These are phyloP conservation scores for Xylariomycetidae sp. DNA, from an alignment of 2,329 filamentous ascomycete species.

Conservation along the genomic window DNA sequence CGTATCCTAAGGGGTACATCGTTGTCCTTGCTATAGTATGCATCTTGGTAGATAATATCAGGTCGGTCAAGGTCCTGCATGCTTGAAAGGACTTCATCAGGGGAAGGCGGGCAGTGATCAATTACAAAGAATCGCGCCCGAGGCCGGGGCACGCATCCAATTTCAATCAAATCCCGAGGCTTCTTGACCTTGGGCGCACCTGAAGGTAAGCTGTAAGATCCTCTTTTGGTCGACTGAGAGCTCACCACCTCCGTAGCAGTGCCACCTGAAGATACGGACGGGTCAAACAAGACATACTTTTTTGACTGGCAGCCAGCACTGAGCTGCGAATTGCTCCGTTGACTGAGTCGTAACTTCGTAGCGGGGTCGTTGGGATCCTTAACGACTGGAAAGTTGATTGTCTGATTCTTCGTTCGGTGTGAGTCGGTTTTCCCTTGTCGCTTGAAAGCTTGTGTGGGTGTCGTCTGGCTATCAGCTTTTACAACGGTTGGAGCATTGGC, in stretches of 20 bases:
- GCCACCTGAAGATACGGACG: constrained; percentile 8
- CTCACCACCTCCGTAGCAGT: constrained; percentile 3
- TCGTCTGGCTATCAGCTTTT: constrained; percentile 3
- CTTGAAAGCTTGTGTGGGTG: constrained; percentile 13
- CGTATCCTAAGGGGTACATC: constrained; percentile 74
- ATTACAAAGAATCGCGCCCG: constrained; percentile 26
- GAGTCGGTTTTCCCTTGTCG: constrained; percentile 25
- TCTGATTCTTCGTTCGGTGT: constrained; percentile 35
- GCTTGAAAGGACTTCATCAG: constrained; percentile 46
- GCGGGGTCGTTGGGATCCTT: constrained; percentile 68
- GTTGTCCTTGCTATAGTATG: constrained; percentile 77
- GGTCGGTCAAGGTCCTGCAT: constrained; percentile 56
- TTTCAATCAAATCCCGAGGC: constrained; percentile 9
- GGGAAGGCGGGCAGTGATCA: constrained; percentile 28
- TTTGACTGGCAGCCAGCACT: constrained; percentile 31
- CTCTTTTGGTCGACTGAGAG: constrained; percentile 10
- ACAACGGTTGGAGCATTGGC: neutral
- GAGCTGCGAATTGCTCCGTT: constrained; percentile 50
- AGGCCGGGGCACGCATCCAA: constrained; percentile 20
- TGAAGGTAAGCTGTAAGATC: constrained; percentile 12
- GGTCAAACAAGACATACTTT: constrained; percentile 33
- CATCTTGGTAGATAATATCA: constrained; percentile 74
- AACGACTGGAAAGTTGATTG: constrained; percentile 66
- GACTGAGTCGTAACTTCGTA: constrained; percentile 62
- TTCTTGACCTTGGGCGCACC: constrained; percentile 9